Base-by-base conservation (phyloP, 441 rosid species). In the Adansonia rubrostipa region DNA sequence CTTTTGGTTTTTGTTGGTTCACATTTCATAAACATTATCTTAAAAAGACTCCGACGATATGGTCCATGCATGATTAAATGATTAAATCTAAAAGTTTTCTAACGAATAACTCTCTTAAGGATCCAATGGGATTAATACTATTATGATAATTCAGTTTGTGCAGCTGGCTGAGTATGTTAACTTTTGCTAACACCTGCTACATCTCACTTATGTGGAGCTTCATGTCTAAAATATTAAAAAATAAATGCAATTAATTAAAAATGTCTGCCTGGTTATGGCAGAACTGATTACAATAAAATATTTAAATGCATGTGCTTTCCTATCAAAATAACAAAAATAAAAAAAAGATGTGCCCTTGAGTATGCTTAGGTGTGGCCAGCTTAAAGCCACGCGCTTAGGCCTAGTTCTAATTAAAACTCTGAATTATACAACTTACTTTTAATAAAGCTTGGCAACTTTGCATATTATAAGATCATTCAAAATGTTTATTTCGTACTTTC, bases 151-250 rank as follows among this genome's bases (percentile, higher is more conserved):
- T 54, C 8, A 64, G 20, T 20, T 44, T 54, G 42, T 78, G 62
- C 74, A 78, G 56, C 75, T 75, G 73, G 65, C 80, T 36, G 36
- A 36, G 19, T 65, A 42, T 58, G 42, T 54, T 67, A 62, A 68
- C 66, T 47, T 44, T 66, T 7, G 24, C 57, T 1, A 24, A 44
- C 84, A 58, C 80, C 45, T 84, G 81, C 81, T 79, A 81, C 15
- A 13, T 48, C 20, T 40, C 5, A 42, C 67, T 9, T 15, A 1
- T 73, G 17, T 33, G 53, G 77, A 73, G 60, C 51, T 57, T n/a
- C 33, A 42, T 48, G 57, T 69, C 17, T 22, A 22, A 48, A 69
- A 45, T 47, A 20, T 47, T 48, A 13, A 48, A 69, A 50, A 51
- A 22, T 50, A 44, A 50, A 22, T 22, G 57, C 6, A 70, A 50